Evolutionary conservation across 345 rosid genomes (phyloP).

Genomic region (Physaria fendleri): DNA sequence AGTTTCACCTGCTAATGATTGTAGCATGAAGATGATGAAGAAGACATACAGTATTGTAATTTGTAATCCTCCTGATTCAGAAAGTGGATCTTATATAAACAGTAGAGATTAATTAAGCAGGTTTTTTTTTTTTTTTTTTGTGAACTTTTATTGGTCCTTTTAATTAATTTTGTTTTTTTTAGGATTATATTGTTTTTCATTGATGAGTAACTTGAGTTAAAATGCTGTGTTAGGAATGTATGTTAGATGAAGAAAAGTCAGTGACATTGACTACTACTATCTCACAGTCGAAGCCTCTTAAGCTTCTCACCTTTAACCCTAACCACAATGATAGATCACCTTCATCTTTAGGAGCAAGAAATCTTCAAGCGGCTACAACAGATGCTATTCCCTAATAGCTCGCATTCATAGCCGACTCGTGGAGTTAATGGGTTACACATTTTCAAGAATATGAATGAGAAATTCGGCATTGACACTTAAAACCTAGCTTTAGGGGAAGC

Average conservation of each 20-base stretch:
- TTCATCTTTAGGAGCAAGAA: slow-evolving; percentile 7
- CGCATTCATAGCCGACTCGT: no score
- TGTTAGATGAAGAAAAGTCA: no score
- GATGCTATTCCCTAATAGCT: no score
- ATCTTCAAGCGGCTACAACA: slow-evolving; percentile 26
- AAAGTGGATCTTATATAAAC: background rate
- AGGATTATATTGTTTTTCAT: background rate
- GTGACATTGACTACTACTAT: background rate
- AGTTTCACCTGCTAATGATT: slow-evolving; percentile 32
- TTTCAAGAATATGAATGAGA: no score
- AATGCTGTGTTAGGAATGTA: background rate
- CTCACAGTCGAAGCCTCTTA: slow-evolving; percentile 5
- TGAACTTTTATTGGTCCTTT: background rate
- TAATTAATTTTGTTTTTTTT: background rate
- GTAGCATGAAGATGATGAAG: slow-evolving; percentile 18
- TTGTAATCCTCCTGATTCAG: background rate
- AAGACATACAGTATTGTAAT: background rate
- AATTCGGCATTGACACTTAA: no score
- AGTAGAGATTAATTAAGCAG: background rate
- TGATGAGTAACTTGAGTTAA: background rate
- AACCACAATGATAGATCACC: slow-evolving; percentile 4
- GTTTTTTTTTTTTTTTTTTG: background rate
- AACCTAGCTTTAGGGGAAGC: no score
- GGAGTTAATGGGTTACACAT: no score
- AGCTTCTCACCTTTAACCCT: slow-evolving; percentile 17